Evolutionary conservation across 495 filamentous ascomycete species (phyloP).

Genomic region (Hypoxylon rickii): DNA sequence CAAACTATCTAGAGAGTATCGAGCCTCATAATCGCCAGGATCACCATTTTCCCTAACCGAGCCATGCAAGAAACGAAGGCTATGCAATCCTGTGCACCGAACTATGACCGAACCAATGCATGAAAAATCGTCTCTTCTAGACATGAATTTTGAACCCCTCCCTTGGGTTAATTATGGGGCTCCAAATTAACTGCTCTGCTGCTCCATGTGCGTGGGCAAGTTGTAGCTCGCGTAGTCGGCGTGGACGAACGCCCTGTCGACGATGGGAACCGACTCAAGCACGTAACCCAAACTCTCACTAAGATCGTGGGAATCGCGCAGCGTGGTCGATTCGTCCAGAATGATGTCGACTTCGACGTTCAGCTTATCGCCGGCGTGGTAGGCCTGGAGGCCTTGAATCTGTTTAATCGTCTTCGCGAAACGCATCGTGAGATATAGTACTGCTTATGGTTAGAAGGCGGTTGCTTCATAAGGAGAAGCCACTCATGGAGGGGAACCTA

Average conservation of each 20-base stretch:
- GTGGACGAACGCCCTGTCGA: slow-evolving; percentile 71
- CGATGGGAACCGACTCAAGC: slow-evolving; percentile 81
- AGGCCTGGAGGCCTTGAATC: slow-evolving; percentile 86
- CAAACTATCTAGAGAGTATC: neutral
- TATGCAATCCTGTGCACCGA: slow-evolving; percentile 11
- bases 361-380: slow-evolving; percentile 87
- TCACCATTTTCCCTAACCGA: neutral
- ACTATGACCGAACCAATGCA: slow-evolving; percentile 12
- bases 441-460: slow-evolving; percentile 28
- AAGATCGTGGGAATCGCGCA: slow-evolving; percentile 87
- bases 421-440: slow-evolving; percentile 91
- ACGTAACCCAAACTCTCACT: slow-evolving; percentile 87
- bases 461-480: neutral
- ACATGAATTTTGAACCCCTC: neutral
- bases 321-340: slow-evolving; percentile 73
- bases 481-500: slow-evolving; percentile 25
- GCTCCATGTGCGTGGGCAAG: slow-evolving; percentile 82
- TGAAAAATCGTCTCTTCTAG: neutral
- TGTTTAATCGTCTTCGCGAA: slow-evolving; percentile 88
- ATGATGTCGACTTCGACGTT: slow-evolving; percentile 83
- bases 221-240: slow-evolving; percentile 82
- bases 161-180: neutral
- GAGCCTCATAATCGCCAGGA: neutral
- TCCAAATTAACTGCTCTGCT: slow-evolving; percentile 52
- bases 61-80: neutral